phyloP scores from a whole-genome alignment of 129 eudicot genomes.

The Flaveria linearis region DNA sequence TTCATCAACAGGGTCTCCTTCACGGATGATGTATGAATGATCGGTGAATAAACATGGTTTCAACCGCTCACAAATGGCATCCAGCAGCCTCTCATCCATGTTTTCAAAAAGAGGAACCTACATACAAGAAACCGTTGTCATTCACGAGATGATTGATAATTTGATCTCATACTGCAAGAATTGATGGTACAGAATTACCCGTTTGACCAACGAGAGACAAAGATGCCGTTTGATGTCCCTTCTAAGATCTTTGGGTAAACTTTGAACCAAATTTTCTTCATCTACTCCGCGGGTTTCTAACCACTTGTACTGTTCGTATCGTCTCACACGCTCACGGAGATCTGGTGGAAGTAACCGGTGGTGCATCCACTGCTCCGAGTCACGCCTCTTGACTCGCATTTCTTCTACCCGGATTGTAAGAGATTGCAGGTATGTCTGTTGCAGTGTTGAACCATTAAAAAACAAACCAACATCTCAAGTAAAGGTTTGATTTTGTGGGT shows the following conservation, averaged over 20 bases:
- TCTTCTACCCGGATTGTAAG: slow-evolving; percentile 95
- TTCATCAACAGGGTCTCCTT: slow-evolving; percentile 94
- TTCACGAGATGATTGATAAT: background rate
- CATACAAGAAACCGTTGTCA: background rate
- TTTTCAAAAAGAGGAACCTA: slow-evolving; percentile 90
- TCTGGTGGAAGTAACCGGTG: slow-evolving; percentile 90
- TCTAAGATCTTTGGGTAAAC: slow-evolving; percentile 88
- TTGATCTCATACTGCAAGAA: background rate
- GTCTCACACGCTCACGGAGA: slow-evolving; percentile 83
- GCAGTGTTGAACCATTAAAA: slow-evolving; percentile 10
- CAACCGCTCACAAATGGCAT: slow-evolving; percentile 85
- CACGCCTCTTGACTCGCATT: slow-evolving; percentile 95
- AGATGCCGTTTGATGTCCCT: slow-evolving; percentile 95
- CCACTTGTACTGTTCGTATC: slow-evolving; percentile 96
- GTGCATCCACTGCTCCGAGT: slow-evolving; percentile 98
- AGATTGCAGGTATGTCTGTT: slow-evolving; percentile 92
- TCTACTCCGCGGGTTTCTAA: slow-evolving; percentile 94
- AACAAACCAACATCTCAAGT: background rate
- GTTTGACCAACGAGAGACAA: slow-evolving; percentile 86
- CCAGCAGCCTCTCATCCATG: slow-evolving; percentile 83
- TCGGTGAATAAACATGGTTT: slow-evolving; percentile 83
- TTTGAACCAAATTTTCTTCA: slow-evolving; percentile 75
- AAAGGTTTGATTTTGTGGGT: too few relatives aligned
- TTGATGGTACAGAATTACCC: slow-evolving; percentile 46
- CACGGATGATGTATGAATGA: slow-evolving; percentile 69